These are phyloP conservation scores for Fusarium staphyleae DNA, from an alignment of 2,329 filamentous ascomycete genomes.

Conservation along the genomic window DNA sequence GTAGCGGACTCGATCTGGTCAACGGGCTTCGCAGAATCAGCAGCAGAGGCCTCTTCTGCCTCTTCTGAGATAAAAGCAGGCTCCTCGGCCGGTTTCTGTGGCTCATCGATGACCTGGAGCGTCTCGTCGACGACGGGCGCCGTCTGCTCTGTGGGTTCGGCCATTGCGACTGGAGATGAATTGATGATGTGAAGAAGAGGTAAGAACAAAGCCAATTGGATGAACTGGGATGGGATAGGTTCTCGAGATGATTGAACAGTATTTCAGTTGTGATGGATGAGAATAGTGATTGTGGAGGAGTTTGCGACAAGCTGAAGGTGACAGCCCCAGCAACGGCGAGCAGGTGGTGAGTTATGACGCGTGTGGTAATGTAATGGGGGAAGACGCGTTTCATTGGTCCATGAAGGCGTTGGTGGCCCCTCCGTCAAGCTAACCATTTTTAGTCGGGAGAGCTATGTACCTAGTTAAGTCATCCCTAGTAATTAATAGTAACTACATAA, in stretches of 20 bases:
- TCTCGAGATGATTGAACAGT: neutral
- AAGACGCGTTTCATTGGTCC: slow-evolving; percentile 29
- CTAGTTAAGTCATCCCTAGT: too few species aligned
- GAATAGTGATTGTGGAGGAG: slow-evolving; percentile 7
- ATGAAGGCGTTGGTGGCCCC: neutral
- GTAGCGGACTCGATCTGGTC: slow-evolving; percentile 31
- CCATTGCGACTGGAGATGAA: slow-evolving; percentile 33
- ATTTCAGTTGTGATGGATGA: slow-evolving; percentile 19
- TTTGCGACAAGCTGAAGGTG: slow-evolving; percentile 36
- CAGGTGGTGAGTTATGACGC: slow-evolving; percentile 34
- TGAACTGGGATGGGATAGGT: neutral
- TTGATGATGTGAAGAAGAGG: neutral
- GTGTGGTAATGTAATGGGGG: slow-evolving; percentile 21
- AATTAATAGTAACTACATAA: too few species aligned
- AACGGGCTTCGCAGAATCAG: slow-evolving; percentile 21
- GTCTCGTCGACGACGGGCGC: slow-evolving; percentile 32
- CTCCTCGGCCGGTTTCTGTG: slow-evolving; percentile 5
- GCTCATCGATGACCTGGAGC: slow-evolving; percentile 21
- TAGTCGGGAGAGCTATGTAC: too few species aligned
- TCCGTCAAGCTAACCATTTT: neutral
- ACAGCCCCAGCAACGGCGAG: slow-evolving; percentile 29
- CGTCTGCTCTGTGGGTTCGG: slow-evolving; percentile 43
- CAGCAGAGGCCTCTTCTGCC: slow-evolving; percentile 7
- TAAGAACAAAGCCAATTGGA: neutral
- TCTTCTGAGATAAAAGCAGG: neutral